These are phyloP conservation scores for Ashbya aceris DNA, from an alignment of 1,139 yeast genomes.

Conservation along the genomic window DNA sequence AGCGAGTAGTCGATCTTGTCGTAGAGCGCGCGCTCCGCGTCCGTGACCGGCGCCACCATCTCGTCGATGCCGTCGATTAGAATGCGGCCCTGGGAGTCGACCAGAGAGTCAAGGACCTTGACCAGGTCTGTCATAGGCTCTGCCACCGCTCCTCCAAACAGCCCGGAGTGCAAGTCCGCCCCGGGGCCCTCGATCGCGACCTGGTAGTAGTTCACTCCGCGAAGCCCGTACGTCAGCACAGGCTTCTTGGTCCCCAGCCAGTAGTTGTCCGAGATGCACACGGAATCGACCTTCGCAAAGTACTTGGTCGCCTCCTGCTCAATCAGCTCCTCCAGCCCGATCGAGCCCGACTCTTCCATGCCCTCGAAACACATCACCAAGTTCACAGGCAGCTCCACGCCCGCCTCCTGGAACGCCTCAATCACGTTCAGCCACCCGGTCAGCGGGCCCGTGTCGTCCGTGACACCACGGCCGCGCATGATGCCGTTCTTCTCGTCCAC, in stretches of 20 bases:
- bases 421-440: conserved; percentile 92
- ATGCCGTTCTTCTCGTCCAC: conserved; percentile 42
- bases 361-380: conserved; percentile 92
- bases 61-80: conserved; percentile 80
- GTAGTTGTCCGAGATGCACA: conserved; percentile 93
- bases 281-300: conserved; percentile 85
- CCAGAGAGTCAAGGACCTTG: conserved; percentile 65
- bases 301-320: conserved; percentile 66
- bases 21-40: conserved; percentile 65
- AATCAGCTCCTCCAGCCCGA: conserved; percentile 80
- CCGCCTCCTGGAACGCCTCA: conserved; percentile 80
- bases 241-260: conserved; percentile 98
- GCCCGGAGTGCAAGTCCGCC: conserved; percentile 95
- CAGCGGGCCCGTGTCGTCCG: conserved; percentile 98
- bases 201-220: conserved; percentile 94
- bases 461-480: conserved; percentile 85
- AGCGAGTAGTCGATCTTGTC: conserved; percentile 80
- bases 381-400: conserved; percentile 87
- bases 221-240: conserved; percentile 90
- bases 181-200: conserved; percentile 79
- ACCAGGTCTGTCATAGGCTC: conserved; percentile 96
- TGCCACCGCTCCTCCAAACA: conserved; percentile 93
- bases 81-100: conserved; percentile 72
- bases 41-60: conserved; percentile 91
- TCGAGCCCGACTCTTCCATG: conserved; percentile 96